Conservation (phyloP, 441 rosid genomes). For the Populus tomentosa region DNA sequence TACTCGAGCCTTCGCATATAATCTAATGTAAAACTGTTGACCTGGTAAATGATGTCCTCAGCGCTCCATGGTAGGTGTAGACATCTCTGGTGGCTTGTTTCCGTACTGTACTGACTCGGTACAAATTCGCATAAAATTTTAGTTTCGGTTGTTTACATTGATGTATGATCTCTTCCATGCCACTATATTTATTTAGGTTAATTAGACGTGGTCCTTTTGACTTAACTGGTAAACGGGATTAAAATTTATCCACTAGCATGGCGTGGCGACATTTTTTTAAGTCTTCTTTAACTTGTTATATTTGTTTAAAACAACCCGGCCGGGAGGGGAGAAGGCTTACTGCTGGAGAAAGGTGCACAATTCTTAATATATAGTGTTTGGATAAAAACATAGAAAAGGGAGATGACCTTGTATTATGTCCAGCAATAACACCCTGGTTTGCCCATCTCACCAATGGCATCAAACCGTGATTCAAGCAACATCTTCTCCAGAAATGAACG, state of each 20-base stretch:
- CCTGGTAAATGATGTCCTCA: neutral
- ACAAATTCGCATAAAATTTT: neutral
- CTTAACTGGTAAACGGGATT: neutral
- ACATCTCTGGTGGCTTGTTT: neutral
- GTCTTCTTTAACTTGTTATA: neutral
- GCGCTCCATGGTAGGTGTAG: neutral
- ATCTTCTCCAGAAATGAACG: neutral
- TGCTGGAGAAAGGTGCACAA: neutral
- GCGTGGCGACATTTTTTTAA: neutral
- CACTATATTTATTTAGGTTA: neutral
- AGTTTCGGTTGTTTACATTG: too few relatives aligned
- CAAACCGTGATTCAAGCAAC: neutral
- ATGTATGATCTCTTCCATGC: neutral
- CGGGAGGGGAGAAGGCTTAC: neutral
- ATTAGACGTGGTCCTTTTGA: neutral
- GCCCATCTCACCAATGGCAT: neutral
- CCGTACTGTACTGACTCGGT: neutral
- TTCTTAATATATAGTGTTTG: neutral
- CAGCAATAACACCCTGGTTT: neutral
- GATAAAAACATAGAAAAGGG: neutral
- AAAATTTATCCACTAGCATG: neutral
- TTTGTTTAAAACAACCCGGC: neutral
- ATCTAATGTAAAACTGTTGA: neutral
- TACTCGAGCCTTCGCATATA: too few relatives aligned
- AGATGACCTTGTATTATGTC: neutral